Conservation (phyloP, 2,329 filamentous ascomycete species). For the Teratosphaeria zuluensis region DNA sequence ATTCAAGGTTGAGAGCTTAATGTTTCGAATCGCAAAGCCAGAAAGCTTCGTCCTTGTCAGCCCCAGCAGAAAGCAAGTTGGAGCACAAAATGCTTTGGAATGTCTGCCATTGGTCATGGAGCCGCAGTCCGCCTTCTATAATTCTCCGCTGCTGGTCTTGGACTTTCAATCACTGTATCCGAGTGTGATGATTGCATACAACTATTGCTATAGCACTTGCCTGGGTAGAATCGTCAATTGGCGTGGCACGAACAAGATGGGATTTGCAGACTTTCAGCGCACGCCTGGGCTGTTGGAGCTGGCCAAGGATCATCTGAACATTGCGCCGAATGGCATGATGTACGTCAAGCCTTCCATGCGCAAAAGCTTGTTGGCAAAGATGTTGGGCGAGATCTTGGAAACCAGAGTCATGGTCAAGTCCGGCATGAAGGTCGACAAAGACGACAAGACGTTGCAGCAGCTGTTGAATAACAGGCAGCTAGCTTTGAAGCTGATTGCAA, state of each 20-base stretch:
- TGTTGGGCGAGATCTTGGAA: conserved; percentile 91
- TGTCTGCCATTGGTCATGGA: conserved; percentile 96
- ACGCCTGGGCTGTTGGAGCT: conserved; percentile 65
- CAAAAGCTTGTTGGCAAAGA: conserved; percentile 86
- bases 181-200: conserved; percentile 98
- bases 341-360: conserved; percentile 78
- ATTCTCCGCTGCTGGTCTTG: conserved; percentile 75
- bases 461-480: conserved; percentile 89
- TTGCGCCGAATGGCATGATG: conserved; percentile 94
- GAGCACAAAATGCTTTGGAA: conserved; percentile 85
- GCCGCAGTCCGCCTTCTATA: conserved; percentile 89
- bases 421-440: conserved; percentile 88
- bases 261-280: conserved; percentile 77
- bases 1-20: conserved; percentile 96
- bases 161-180: conserved; percentile 97
- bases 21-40: conserved; percentile 97
- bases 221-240: conserved; percentile 76
- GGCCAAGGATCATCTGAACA: conserved; percentile 76
- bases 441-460: conserved; percentile 75
- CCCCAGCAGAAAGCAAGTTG: conserved; percentile 83
- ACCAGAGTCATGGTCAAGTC: conserved; percentile 96
- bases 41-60: conserved; percentile 89
- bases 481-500: conserved; percentile 91
- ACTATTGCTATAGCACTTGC: conserved; percentile 97
- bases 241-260: conserved; percentile 92